Evolutionary conservation across 1,139 yeast genomes (phyloP).

Genomic region (Lodderomyces metapsilosis): DNA sequence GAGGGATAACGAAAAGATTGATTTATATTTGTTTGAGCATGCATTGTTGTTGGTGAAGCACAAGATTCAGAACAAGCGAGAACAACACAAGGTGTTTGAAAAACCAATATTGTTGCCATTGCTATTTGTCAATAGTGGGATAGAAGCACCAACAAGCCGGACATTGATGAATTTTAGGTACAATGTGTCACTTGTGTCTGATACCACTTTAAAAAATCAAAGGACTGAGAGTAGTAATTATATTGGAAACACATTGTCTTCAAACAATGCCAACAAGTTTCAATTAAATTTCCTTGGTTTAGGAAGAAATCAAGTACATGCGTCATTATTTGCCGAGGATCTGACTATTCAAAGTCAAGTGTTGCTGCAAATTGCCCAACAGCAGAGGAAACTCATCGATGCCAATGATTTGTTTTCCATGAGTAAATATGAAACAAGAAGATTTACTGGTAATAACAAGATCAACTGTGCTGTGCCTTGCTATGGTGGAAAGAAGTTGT

Average conservation of each 20-base stretch:
- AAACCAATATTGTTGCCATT: constrained; percentile 90
- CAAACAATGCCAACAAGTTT: constrained; percentile 30
- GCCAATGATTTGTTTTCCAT: constrained; percentile 79
- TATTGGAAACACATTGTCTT: constrained; percentile 28
- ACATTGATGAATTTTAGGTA: constrained; percentile 39
- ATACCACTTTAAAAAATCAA: constrained; percentile 32
- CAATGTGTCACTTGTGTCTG: constrained; percentile 42
- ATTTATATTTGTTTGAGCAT: constrained; percentile 84
- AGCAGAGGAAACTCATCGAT: constrained; percentile 70
- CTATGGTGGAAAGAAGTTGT: constrained; percentile 88
- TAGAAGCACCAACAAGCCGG: constrained; percentile 68
- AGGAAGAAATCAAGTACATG: constrained; percentile 46
- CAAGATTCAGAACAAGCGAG: constrained; percentile 85
- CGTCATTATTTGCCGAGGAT: constrained; percentile 48
- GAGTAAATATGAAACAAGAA: constrained; percentile 69
- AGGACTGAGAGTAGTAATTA: constrained; percentile 27
- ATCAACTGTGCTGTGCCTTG: constrained; percentile 93
- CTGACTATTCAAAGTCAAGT: constrained; percentile 72
- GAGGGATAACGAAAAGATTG: constrained; percentile 77
- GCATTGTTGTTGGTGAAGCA: constrained; percentile 82
- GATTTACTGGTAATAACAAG: constrained; percentile 67
- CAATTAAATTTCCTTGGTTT: constrained; percentile 50
- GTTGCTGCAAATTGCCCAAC: constrained; percentile 73
- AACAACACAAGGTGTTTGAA: constrained; percentile 87
- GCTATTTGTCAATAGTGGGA: constrained; percentile 71